Conservation (phyloP, 768 basidiomycete genomes). For the Rhizopogon vulgaris region DNA sequence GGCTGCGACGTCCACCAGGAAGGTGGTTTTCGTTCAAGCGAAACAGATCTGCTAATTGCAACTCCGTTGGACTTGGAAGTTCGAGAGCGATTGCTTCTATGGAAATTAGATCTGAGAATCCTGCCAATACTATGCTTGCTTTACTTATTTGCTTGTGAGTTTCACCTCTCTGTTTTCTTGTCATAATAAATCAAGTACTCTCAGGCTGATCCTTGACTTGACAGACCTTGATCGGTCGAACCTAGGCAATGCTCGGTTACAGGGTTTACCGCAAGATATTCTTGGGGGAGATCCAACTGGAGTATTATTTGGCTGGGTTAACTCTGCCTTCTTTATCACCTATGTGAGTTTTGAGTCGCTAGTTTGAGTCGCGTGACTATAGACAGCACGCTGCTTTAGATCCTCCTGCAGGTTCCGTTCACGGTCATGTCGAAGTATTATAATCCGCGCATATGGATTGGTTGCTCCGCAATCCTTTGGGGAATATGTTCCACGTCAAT, state of each 20-base stretch:
- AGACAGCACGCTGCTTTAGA: conserved; percentile 31
- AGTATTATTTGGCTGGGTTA: conserved; percentile 70
- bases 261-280: conserved; percentile 58
- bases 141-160: conserved; percentile 72
- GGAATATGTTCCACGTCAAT: conserved; percentile 66
- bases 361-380: background rate
- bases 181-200: background rate
- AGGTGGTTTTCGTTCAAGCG: conserved; percentile 18
- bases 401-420: conserved; percentile 65
- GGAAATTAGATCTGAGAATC: conserved; percentile 62
- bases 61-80: conserved; percentile 10
- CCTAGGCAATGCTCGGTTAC: conserved; percentile 72
- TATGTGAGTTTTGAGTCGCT: conserved; percentile 41
- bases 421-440: conserved; percentile 62
- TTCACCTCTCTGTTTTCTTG: background rate
- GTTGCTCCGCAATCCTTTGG: conserved; percentile 66
- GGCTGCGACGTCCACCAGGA: conserved; percentile 19
- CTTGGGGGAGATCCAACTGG: conserved; percentile 68
- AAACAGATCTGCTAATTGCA: conserved; percentile 13
- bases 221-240: conserved; percentile 68
- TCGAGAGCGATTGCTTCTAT: conserved; percentile 45
- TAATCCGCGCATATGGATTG: conserved; percentile 65
- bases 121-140: conserved; percentile 68
- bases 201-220: background rate
- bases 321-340: conserved; percentile 73